Percentiles rank a stretch among this genome's conserved stretches.
These are phyloP conservation scores for Chlamydomonas incerta DNA, from an alignment of 139 green algal species.

Conservation along the genomic window DNA sequence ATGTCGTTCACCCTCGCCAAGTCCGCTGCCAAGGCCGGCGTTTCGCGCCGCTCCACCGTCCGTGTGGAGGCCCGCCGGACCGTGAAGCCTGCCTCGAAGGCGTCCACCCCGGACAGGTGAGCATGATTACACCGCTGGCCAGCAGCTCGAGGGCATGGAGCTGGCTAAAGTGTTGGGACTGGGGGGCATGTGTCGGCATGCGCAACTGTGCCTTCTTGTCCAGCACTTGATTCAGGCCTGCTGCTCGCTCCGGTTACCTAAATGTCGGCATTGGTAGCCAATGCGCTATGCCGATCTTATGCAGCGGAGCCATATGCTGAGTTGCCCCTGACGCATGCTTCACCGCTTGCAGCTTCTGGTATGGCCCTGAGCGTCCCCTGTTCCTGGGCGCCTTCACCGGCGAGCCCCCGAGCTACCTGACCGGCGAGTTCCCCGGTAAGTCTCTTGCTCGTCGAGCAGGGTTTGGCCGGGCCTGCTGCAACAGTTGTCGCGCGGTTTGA, in stretches of 20 bases:
- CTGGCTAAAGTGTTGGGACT: background rate
- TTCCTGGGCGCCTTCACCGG: slow-evolving; percentile 89
- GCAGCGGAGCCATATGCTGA: background rate
- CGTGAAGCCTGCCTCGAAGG: slow-evolving; percentile 45
- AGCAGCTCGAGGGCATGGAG: background rate
- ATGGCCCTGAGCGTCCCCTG: slow-evolving; percentile 85
- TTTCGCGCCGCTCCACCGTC: slow-evolving; percentile 29
- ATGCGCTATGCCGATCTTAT: too few species aligned
- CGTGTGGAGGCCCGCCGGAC: slow-evolving; percentile 43
- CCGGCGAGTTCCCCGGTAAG: slow-evolving; percentile 89
- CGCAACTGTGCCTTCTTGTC: too few species aligned
- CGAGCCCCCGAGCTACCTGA: slow-evolving; percentile 83
- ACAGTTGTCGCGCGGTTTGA: background rate
- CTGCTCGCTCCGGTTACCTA: too few species aligned
- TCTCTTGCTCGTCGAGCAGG: background rate
- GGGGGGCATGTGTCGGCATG: too few species aligned
- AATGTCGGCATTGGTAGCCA: too few species aligned
- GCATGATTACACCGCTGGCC: too few species aligned
- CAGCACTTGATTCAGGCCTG: too few species aligned
- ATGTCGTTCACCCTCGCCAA: slow-evolving; percentile 34
- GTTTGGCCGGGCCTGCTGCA: background rate
- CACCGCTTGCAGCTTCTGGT: slow-evolving; percentile 37
- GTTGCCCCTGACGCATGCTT: background rate
- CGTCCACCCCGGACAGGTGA: slow-evolving; percentile 45
- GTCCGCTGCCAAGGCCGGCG: slow-evolving; percentile 4